Conservation (phyloP, 768 basidiomycete species). For the Leucocoprinus sp. region DNA sequence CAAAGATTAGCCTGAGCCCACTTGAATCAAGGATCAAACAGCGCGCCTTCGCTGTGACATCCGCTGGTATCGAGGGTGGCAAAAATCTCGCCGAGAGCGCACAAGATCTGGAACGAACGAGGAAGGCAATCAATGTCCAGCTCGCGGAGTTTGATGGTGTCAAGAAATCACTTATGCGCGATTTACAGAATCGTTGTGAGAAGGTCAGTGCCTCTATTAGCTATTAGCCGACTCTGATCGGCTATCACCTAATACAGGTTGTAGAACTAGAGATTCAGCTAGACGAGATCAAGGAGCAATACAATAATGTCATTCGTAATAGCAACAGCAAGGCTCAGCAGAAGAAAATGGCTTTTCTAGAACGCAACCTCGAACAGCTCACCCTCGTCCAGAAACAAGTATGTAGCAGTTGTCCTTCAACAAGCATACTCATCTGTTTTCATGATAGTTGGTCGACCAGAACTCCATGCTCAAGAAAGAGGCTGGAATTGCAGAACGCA, state of each 20-base stretch:
- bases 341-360: conserved; percentile 98
- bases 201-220: conserved; percentile 51
- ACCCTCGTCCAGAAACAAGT: conserved; percentile 97
- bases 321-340: conserved; percentile 98
- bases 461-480: conserved; percentile 97
- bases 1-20: conserved; percentile 1
- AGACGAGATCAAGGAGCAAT: conserved; percentile 98
- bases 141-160: conserved; percentile 97
- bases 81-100: conserved; percentile 96
- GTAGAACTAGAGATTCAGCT: conserved; percentile 98
- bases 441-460: conserved; percentile 86
- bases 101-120: conserved; percentile 91
- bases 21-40: conserved; percentile 22
- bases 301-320: conserved; percentile 96
- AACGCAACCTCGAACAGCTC: conserved; percentile 92
- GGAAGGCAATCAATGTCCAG: conserved; percentile 97
- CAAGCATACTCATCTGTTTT: conserved; percentile 13
- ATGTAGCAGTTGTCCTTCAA: conserved; percentile 14
- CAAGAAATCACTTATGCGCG: conserved; percentile 98
- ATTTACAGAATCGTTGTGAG: conserved; percentile 98
- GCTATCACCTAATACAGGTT: conserved; percentile 48
- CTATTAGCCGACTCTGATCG: not conserved
- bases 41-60: conserved; percentile 96
- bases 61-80: conserved; percentile 94
- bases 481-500: conserved; percentile 93